Evolutionary conservation across 495 filamentous ascomycete genomes (phyloP), one percentile per base, ranked within the genome.

Genomic region (Cercophora samala): DNA sequence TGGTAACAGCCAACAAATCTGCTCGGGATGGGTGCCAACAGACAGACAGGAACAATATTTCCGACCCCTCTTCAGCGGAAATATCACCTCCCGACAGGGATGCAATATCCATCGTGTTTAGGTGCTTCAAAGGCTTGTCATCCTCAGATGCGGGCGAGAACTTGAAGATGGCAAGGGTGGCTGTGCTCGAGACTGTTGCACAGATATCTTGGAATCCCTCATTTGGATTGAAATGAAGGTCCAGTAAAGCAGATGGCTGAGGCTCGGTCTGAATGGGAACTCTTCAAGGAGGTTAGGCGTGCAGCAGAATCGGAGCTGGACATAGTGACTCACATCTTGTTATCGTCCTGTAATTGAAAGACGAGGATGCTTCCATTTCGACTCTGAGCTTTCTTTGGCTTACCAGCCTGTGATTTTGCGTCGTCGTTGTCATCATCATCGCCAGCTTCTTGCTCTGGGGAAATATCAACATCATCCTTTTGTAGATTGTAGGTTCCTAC

Each of bases 401-500:
- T 58, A n/a, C 66, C 64, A 13, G 64, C 54, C 51, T 56, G 56
- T 5, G 55, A 62, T 26, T 79, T 75, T 5, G 90, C 62, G 25
- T 67, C 61, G 19, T 67, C 71, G 0, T 68, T 60, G 15, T 66
- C 68, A 21, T 75, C 73, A 46, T 73, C 71, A 46, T 81, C 77
- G 8, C 66, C 74, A 2, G 17, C 70, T 15, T 60, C 23, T 18
- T 29, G 25, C 13, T 42, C 25, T 22, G 66, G 9, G 17, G 63
- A 58, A 21, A 58, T 62, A 5, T 82, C 77, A 4, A 62, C 25
- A 1, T 42, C 21, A n/a, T 78, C 76, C 63, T 84, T 83, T 63
- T 91, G 83, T 25, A 97, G 82, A 58, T 88, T 80, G 76, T 99
- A 99, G 1, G 95, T 97, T 22, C 95, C 95, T 52, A 97, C 83